A percentile compares a stretch with the other conserved stretches of the same genome.
These are phyloP conservation scores for Arachnomyces sp. DNA, from an alignment of 2,329 filamentous ascomycete species.

Conservation along the genomic window DNA sequence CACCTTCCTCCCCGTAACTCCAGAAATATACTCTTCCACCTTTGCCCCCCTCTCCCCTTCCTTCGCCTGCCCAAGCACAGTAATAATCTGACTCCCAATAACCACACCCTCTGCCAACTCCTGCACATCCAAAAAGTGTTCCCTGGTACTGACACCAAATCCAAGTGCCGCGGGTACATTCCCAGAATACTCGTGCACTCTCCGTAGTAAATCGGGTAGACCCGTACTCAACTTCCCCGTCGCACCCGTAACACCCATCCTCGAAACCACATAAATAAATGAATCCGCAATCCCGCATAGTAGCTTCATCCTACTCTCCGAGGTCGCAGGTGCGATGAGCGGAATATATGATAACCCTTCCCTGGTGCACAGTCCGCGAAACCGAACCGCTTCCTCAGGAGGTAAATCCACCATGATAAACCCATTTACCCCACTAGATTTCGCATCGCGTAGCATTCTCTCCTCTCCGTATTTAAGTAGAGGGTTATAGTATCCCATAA, in stretches of 20 bases:
- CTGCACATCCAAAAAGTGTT: constrained; percentile 83
- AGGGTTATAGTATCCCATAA: constrained; percentile 99
- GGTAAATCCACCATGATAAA: constrained; percentile 96
- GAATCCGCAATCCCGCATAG: constrained; percentile 96
- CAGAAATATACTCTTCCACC: constrained; percentile 80
- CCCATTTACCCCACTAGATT: constrained; percentile 78
- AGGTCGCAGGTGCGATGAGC: constrained; percentile 90
- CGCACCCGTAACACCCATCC: constrained; percentile 94
- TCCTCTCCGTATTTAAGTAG: constrained; percentile 92
- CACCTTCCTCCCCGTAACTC: constrained; percentile 54
- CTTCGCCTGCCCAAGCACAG: constrained; percentile 62
- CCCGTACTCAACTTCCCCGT: constrained; percentile 72
- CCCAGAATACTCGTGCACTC: constrained; percentile 87
- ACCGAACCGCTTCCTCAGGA: constrained; percentile 89
- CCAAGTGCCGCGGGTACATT: constrained; percentile 87
- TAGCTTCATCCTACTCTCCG: constrained; percentile 85
- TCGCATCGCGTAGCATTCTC: constrained; percentile 74
- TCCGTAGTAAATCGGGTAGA: constrained; percentile 70
- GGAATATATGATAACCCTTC: constrained; percentile 91
- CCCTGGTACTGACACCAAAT: constrained; percentile 90
- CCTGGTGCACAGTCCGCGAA: constrained; percentile 73
- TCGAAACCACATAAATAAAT: constrained; percentile 96
- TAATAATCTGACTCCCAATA: constrained; percentile 93
- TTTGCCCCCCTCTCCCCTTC: constrained; percentile 60
- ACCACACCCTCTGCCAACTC: constrained; percentile 87